These are phyloP conservation scores for Aspergillus sp. DNA, from an alignment of 2,329 filamentous ascomycete genomes.

Conservation along the genomic window DNA sequence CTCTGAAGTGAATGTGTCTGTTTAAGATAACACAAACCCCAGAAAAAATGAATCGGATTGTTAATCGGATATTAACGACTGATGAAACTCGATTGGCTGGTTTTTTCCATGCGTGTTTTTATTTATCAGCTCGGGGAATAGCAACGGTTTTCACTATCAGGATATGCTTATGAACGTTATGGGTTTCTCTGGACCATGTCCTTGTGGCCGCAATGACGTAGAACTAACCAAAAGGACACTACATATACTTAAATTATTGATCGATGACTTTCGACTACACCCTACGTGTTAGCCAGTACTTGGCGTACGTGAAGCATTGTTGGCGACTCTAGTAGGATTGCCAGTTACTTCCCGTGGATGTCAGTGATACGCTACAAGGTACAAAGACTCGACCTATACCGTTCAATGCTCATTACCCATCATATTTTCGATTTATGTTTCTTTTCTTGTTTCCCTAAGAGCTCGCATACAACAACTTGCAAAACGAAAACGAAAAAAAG, in stretches of 20 bases:
- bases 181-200: neutral
- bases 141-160: neutral
- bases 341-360: too few relatives aligned
- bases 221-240: neutral
- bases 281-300: neutral
- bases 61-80: neutral
- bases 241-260: neutral
- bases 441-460: constrained; percentile 12
- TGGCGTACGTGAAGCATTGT: too few relatives aligned
- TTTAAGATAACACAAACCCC: neutral
- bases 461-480: constrained; percentile 24
- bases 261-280: neutral
- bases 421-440: constrained; percentile 25
- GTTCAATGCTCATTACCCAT: constrained; percentile 24
- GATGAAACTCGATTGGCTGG: neutral
- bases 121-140: neutral
- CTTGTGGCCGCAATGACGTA: neutral
- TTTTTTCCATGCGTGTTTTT: neutral
- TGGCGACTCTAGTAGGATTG: too few relatives aligned
- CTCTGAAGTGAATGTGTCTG: neutral
- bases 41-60: neutral
- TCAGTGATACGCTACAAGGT: neutral
- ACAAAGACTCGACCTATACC: neutral
- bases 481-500: constrained; percentile 8
- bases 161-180: neutral